Conservation (phyloP, 495 filamentous ascomycete genomes). For the Friedmanniomyces endolithicus region DNA sequence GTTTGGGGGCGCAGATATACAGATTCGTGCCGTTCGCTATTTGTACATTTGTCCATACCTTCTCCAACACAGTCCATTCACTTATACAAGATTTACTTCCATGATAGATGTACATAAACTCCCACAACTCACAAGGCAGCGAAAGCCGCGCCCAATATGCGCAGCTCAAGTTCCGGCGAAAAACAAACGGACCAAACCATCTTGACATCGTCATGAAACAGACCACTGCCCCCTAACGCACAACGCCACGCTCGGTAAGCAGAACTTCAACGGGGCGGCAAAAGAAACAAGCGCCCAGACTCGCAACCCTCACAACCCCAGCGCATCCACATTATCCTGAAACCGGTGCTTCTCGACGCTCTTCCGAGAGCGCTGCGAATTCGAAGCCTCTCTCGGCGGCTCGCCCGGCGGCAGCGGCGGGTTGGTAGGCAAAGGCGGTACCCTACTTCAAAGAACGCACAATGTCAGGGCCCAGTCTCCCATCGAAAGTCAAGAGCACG, state of each 20-base stretch:
- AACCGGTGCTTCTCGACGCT: constrained; percentile 11
- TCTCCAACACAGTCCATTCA: too few relatives aligned
- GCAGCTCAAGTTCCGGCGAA: too few relatives aligned
- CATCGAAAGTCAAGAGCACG: too few relatives aligned
- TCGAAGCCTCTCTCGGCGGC: neutral
- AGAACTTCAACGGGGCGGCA: neutral
- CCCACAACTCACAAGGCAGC: too few relatives aligned
- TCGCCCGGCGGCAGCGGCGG: neutral
- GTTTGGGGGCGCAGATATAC: too few relatives aligned
- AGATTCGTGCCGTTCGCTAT: too few relatives aligned
- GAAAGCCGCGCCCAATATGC: too few relatives aligned
- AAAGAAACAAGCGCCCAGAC: neutral
- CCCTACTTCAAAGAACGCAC: neutral
- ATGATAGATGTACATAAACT: too few relatives aligned
- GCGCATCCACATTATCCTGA: constrained; percentile 5
- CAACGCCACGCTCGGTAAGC: constrained; percentile 4
- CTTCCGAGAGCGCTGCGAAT: constrained; percentile 1
- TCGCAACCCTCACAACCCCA: constrained; percentile 5
- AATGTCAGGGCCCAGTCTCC: too few relatives aligned
- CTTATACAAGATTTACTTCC: too few relatives aligned
- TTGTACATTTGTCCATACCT: too few relatives aligned
- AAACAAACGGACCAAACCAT: neutral
- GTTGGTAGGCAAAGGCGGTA: constrained; percentile 4
- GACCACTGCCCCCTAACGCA: neutral
- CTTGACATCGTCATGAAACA: neutral